Conservation (phyloP, 78 protist genomes). For the Dictyostelium purpureum region DNA sequence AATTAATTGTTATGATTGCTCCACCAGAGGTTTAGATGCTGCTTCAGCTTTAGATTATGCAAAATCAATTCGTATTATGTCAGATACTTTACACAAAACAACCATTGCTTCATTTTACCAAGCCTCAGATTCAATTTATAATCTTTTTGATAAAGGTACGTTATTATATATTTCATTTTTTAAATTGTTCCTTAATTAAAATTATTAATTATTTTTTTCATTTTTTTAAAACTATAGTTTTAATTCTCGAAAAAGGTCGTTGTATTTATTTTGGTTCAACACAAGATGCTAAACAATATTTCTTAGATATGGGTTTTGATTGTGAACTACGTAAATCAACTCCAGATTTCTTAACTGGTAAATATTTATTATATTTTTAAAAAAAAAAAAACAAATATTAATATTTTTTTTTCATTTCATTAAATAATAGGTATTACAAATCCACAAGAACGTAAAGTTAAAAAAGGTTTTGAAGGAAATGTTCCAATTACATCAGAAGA, state of each 20-base stretch:
- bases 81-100: conserved; percentile 39
- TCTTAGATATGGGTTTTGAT: conserved; percentile 29
- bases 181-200: too few species aligned
- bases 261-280: conserved; percentile 63
- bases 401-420: too few species aligned
- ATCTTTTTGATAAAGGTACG: conserved; percentile 42
- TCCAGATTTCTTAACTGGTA: conserved; percentile 61
- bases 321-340: conserved; percentile 48
- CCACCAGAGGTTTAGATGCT: conserved; percentile 53
- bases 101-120: conserved; percentile 62
- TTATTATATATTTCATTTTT: too few species aligned
- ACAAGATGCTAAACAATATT: conserved; percentile 30
- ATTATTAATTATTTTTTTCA: too few species aligned
- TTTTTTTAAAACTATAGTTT: too few species aligned
- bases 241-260: conserved; percentile 56
- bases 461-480: conserved; percentile 36
- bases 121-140: conserved; percentile 44
- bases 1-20: conserved; percentile 40
- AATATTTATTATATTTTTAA: too few species aligned
- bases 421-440: too few species aligned
- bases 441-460: conserved; percentile 64
- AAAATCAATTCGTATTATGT: conserved; percentile 43
- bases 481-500: conserved; percentile 49
- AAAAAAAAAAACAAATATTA: too few species aligned
- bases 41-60: conserved; percentile 69